phyloP scores from a whole-genome alignment of 371 early-diverging fungal genomes.

The Mucor plumbeus region DNA sequence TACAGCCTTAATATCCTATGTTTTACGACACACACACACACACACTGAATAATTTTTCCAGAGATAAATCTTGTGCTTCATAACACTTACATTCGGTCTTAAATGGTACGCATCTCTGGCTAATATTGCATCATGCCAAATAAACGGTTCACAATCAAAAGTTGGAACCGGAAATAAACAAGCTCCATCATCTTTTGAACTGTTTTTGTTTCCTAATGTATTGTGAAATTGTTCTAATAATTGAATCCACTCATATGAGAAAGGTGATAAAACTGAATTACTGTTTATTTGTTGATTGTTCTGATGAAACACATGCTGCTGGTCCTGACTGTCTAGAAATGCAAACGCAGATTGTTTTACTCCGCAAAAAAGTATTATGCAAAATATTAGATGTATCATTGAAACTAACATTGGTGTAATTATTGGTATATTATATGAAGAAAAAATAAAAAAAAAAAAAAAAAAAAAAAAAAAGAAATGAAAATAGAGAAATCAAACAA shows the following conservation, averaged over 20 bases:
- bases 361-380: background rate
- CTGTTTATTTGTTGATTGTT: background rate
- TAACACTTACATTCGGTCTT: constrained; percentile 54
- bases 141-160: constrained; percentile 55
- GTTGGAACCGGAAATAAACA: constrained; percentile 50
- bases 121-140: constrained; percentile 44
- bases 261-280: constrained; percentile 30
- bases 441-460: background rate
- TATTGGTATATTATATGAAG: background rate
- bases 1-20: constrained; percentile 66
- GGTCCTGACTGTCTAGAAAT: background rate
- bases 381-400: background rate
- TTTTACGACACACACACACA: too few relatives aligned
- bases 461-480: background rate
- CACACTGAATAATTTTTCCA: background rate
- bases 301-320: background rate
- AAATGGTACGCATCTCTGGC: constrained; percentile 56
- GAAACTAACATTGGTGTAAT: background rate
- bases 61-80: too few relatives aligned
- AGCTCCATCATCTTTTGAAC: constrained; percentile 24
- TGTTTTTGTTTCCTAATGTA: constrained; percentile 37
- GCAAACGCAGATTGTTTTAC: background rate
- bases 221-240: constrained; percentile 56
- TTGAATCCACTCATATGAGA: constrained; percentile 53
- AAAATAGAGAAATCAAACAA: background rate